Percentiles rank a stretch among this genome's conserved stretches.
Conservation (phyloP, 2,329 filamentous ascomycete species). For the Hypoxylon rubiginosum region DNA sequence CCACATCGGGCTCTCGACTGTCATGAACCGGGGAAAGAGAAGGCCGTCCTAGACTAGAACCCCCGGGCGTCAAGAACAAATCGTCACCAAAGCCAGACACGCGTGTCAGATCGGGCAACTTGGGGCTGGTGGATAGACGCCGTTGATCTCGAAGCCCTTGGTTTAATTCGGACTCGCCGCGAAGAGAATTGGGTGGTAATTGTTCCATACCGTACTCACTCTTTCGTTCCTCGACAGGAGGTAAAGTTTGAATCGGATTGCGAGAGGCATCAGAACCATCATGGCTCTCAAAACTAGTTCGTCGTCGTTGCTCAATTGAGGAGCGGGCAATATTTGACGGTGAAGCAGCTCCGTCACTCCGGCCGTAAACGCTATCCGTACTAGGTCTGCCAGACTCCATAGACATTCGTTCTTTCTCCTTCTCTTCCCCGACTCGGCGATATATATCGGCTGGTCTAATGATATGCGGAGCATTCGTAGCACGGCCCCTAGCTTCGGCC, state of each 20-base stretch:
- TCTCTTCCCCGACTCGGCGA: slow-evolving; percentile 76
- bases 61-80: slow-evolving; percentile 61
- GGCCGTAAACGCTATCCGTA: slow-evolving; percentile 62
- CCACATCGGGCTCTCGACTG: slow-evolving; percentile 4
- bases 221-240: slow-evolving; percentile 69
- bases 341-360: slow-evolving; percentile 46
- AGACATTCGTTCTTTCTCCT: slow-evolving; percentile 67
- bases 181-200: slow-evolving; percentile 40
- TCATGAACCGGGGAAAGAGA: slow-evolving; percentile 20
- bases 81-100: slow-evolving; percentile 73
- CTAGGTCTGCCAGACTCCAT: slow-evolving; percentile 70
- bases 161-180: no score
- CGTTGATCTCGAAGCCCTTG: slow-evolving; percentile 36
- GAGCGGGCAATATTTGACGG: slow-evolving; percentile 37
- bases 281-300: slow-evolving; percentile 50
- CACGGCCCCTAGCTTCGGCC: slow-evolving; percentile 52
- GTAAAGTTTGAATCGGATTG: slow-evolving; percentile 58
- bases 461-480: slow-evolving; percentile 69
- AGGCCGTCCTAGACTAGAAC: slow-evolving; percentile 30
- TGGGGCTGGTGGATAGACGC: slow-evolving; percentile 66
- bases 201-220: slow-evolving; percentile 70
- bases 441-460: slow-evolving; percentile 84
- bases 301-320: slow-evolving; percentile 45
- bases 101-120: slow-evolving; percentile 69
- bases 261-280: slow-evolving; percentile 55